Base-by-base conservation (phyloP, 176 grass and related monocot genomes). In the Oryza glumipatula region DNA sequence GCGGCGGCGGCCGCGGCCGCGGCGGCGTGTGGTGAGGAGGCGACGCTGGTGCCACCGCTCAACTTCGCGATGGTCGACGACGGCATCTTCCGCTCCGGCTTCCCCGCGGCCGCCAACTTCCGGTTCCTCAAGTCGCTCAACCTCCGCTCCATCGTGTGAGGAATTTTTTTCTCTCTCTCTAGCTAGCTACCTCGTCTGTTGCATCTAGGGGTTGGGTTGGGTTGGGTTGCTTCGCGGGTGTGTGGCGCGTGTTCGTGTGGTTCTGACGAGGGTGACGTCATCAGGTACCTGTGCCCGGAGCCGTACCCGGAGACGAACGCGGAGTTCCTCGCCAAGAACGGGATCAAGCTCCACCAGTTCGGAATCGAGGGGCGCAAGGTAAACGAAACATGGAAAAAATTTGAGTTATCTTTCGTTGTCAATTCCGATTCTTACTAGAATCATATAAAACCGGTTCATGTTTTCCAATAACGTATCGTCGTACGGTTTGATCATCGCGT, bases 61-160 rank as follows among this genome's bases (percentile, higher is more conserved):
- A 95, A 95, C 79, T 95, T 95, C 81, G 88, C 93, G 41, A 90
- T 88, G 83, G 93, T 95, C 33, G 88, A 91, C 69, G 86, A 90
- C 30, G 93, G 93, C 80, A 80, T 95, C 83, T 95, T 80, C 88
- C 93, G 93, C 76, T 95, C 93, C 46, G 90, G 93, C 30, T 95
- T 95, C 86, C 93, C 93, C 26, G 79, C 72, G 23, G 15, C 67
- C 3, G 1, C 75, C 86, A 95, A 95, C 63, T 93, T 95, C 83
- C 71, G 72, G 65, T 95, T 95, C 85, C 60, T 95, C 67, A 75
- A 91, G 71, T 81, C 85, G 21, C 93, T 95, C 76, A 91, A 93
- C 43, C 93, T 95, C 73, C 88, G 90, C 41, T 92, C 88, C 65
- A 87, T 95, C 86, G 88, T 95, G 93, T 95, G 84, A 82, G 91